Conservation (phyloP, 495 filamentous ascomycete species). For the Sporormia fimetaria region DNA sequence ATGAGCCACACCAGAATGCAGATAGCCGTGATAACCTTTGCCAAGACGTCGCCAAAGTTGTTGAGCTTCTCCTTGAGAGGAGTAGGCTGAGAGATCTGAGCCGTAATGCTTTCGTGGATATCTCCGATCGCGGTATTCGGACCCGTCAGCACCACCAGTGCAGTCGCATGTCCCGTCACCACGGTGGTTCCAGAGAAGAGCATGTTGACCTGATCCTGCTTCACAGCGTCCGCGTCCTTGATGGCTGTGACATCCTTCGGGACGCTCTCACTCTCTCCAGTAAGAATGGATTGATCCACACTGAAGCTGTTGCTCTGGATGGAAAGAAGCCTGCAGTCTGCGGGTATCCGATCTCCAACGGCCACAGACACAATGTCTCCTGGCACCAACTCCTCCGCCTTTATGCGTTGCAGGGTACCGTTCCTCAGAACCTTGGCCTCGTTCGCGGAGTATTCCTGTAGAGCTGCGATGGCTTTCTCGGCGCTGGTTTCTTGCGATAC, state of each 20-base stretch:
- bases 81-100: constrained; percentile 95
- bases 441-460: constrained; percentile 98
- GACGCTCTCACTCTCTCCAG: constrained; percentile 96
- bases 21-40: constrained; percentile 96
- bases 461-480: constrained; percentile 94
- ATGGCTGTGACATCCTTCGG: constrained; percentile 64
- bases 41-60: constrained; percentile 91
- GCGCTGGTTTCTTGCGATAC: constrained; percentile 98
- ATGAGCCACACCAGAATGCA: constrained; percentile 96
- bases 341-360: constrained; percentile 91
- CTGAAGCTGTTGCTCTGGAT: constrained; percentile 96
- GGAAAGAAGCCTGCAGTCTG: constrained; percentile 80
- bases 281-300: constrained; percentile 94
- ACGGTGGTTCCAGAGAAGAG: constrained; percentile 98
- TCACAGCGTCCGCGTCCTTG: constrained; percentile 73
- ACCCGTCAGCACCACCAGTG: constrained; percentile 85
- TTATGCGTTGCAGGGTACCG: constrained; percentile 63
- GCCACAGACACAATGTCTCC: constrained; percentile 84
- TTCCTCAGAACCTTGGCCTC: constrained; percentile 84
- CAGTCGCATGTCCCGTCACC: constrained; percentile 85
- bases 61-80: constrained; percentile 98
- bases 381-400: constrained; percentile 91
- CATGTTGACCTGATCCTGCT: constrained; percentile 97
- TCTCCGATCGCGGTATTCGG: constrained; percentile 90
- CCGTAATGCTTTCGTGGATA: constrained; percentile 96